Conservation (phyloP, 257 asterid species). For the Solanum pinnatisectum region DNA sequence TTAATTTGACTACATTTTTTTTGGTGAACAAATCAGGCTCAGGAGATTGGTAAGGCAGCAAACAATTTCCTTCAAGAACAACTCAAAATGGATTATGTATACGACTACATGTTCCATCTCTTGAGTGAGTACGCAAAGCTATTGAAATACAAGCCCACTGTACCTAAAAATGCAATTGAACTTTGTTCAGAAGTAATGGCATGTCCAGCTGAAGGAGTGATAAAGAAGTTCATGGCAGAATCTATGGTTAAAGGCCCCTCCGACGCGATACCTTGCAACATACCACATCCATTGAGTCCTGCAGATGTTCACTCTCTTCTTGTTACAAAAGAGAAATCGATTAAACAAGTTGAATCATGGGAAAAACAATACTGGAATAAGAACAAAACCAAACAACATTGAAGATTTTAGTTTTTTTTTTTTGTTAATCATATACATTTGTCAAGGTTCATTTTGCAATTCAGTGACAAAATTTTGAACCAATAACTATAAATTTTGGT, state of each 20-base stretch:
- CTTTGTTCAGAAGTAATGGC: slow-evolving; percentile 66
- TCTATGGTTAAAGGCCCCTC: slow-evolving; percentile 46
- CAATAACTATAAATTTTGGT: neutral
- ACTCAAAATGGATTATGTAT: slow-evolving; percentile 53
- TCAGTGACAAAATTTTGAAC: neutral
- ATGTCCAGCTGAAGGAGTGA: slow-evolving; percentile 34
- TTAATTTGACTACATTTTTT: neutral
- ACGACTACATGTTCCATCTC: slow-evolving; percentile 87
- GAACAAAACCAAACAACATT: slow-evolving; percentile 7
- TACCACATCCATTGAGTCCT: slow-evolving; percentile 67
- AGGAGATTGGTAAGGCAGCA: slow-evolving; percentile 55
- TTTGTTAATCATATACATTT: neutral
- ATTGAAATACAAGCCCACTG: slow-evolving; percentile 51
- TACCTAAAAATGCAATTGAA: slow-evolving; percentile 46
- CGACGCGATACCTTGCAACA: slow-evolving; percentile 33
- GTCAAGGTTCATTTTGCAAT: neutral
- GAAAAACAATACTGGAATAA: slow-evolving; percentile 48
- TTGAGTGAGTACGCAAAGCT: slow-evolving; percentile 60
- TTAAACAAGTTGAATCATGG: slow-evolving; percentile 56
- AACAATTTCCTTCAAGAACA: slow-evolving; percentile 45
- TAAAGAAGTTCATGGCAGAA: slow-evolving; percentile 63
- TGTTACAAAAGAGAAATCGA: slow-evolving; percentile 17
- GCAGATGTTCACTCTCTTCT: slow-evolving; percentile 38
- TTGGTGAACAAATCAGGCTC: slow-evolving; percentile 37
- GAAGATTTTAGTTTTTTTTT: neutral